Conservation (phyloP, 371 early-diverging fungal genomes). For the Saksenaea vasiformis region DNA sequence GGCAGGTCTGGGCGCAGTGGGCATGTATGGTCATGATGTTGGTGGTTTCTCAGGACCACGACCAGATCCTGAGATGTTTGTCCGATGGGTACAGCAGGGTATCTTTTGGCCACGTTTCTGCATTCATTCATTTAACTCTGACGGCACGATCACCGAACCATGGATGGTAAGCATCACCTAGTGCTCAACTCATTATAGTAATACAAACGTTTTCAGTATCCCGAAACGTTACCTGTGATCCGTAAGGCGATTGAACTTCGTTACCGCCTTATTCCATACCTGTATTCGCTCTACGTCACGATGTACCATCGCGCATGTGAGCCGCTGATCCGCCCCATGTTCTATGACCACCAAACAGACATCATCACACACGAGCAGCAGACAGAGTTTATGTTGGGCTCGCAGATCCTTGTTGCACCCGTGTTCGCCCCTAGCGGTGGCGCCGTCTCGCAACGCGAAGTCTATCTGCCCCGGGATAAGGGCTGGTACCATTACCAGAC, state of each 20-base stretch:
- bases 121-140: conserved; percentile 65
- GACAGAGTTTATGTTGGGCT: conserved; percentile 63
- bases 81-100: conserved; percentile 68
- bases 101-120: conserved; percentile 63
- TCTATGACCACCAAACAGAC: conserved; percentile 58
- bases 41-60: conserved; percentile 66
- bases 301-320: conserved; percentile 30
- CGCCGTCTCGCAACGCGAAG: conserved; percentile 13
- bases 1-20: conserved; percentile 47
- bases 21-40: conserved; percentile 65
- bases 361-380: conserved; percentile 33
- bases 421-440: conserved; percentile 33
- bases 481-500: conserved; percentile 49
- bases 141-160: conserved; percentile 58
- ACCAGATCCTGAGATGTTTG: conserved; percentile 58
- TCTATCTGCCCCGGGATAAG: conserved; percentile 39
- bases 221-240: conserved; percentile 49
- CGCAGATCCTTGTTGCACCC: conserved; percentile 53
- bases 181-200: conserved; percentile 15
- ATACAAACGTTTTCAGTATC: conserved; percentile 25
- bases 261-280: conserved; percentile 58
- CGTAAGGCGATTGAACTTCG: conserved; percentile 56
- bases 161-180: conserved; percentile 52
- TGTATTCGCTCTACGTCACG: conserved; percentile 50
- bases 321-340: conserved; percentile 59